Percentiles rank a stretch among this genome's conserved stretches.
These are phyloP conservation scores for Staphylotrichum tortipilum DNA, from an alignment of 495 filamentous ascomycete genomes.

Conservation along the genomic window DNA sequence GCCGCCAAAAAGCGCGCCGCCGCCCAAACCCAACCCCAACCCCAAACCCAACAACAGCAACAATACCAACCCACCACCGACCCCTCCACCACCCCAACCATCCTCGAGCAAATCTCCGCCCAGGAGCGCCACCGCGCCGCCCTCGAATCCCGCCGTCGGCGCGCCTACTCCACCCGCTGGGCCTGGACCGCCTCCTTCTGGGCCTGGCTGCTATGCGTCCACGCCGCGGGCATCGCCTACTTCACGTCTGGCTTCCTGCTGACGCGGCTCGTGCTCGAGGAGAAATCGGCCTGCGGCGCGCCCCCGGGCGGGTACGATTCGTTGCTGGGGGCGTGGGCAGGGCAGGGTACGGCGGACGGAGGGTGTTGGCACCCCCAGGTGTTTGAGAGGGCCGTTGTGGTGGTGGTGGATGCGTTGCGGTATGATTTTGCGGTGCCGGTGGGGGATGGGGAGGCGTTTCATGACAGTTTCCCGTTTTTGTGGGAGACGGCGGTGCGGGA, in stretches of 20 bases:
- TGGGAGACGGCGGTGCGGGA: constrained; percentile 66
- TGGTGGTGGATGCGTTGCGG: constrained; percentile 87
- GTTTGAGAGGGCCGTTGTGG: constrained; percentile 83
- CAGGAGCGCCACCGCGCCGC: constrained; percentile 28
- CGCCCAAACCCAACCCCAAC: background rate
- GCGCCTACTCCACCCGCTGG: constrained; percentile 35
- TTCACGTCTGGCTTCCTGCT: constrained; percentile 97
- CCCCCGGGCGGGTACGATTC: constrained; percentile 51
- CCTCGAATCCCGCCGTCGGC: constrained; percentile 35
- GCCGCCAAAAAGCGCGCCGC: constrained; percentile 40
- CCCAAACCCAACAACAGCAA: background rate
- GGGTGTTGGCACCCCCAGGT: constrained; percentile 95
- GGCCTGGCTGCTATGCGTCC: constrained; percentile 54
- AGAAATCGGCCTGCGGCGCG: constrained; percentile 71
- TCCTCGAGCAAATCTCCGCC: constrained; percentile 12
- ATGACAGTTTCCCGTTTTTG: constrained; percentile 78
- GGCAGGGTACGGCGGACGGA: constrained; percentile 43
- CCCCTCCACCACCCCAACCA: too few relatives aligned
- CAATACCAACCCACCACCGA: too few relatives aligned
- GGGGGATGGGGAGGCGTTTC: constrained; percentile 51
- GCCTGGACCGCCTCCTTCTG: constrained; percentile 44
- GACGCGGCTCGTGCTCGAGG: constrained; percentile 79
- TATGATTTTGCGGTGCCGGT: constrained; percentile 95
- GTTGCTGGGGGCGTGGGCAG: constrained; percentile 30
- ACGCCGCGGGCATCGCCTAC: constrained; percentile 74